phyloP scores from a whole-genome alignment of 1,284 basidiomycete species.

The Sparassis latifolia region DNA sequence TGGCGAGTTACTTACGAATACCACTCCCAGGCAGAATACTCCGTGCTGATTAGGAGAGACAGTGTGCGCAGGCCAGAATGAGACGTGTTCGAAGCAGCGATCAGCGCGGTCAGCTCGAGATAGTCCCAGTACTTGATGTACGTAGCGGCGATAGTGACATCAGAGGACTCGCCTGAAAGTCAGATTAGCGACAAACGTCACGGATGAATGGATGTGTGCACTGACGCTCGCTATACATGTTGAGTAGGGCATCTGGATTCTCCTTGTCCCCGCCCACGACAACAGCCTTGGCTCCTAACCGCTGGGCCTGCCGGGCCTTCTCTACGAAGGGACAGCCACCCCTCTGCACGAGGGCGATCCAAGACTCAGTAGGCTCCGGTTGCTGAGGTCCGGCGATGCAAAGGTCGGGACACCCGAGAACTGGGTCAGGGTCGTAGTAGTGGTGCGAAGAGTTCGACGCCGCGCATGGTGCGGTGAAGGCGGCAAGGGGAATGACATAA shows the following conservation, averaged over 20 bases:
- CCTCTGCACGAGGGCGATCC: conserved; percentile 84
- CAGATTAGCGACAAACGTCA: conserved; percentile 3
- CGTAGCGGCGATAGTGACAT: conserved; percentile 64
- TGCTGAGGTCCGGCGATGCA: conserved; percentile 47
- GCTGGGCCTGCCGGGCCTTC: conserved; percentile 80
- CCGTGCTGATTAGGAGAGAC: conserved; percentile 69
- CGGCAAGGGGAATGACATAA: conserved; percentile 71
- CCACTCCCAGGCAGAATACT: conserved; percentile 80
- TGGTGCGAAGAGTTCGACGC: conserved; percentile 9
- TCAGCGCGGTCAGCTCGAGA: conserved; percentile 48
- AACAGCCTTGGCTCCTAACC: conserved; percentile 77
- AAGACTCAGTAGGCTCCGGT: conserved; percentile 57
- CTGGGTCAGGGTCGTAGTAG: conserved; percentile 26
- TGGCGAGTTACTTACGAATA: conserved; percentile 58
- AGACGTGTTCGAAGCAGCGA: conserved; percentile 65
- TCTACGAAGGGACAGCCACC: conserved; percentile 84
- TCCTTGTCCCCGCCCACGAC: conserved; percentile 84
- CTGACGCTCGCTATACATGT: conserved; percentile 85
- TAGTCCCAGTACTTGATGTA: conserved; percentile 74
- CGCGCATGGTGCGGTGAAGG: conserved; percentile 56
- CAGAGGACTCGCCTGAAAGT: conserved; percentile 60
- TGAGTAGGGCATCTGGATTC: conserved; percentile 73
- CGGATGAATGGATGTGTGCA: conserved; percentile 7
- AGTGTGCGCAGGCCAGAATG: conserved; percentile 67
- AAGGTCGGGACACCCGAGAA: conserved; percentile 59